Base-by-base conservation (phyloP, 2,329 filamentous ascomycete species). In the Epichloe sp. region DNA sequence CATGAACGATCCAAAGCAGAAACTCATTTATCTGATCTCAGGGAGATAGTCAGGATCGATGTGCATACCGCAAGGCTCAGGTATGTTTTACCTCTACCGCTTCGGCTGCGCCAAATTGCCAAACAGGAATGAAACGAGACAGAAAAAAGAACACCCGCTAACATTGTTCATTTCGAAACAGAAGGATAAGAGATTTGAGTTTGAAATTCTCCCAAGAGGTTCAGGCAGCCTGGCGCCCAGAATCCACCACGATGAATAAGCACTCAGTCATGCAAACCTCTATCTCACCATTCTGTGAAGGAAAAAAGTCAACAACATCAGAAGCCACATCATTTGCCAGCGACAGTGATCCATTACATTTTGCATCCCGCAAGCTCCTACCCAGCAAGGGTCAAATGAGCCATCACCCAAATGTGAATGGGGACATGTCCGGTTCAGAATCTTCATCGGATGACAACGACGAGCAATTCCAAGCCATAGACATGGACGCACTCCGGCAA, bases 401-500 rank as follows among this genome's bases (percentile, higher is more conserved):
- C 51, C 44, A 54, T 17, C 56, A 44, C 34, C 53, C 15, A 10
- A 38, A 37, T 38, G n/a, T 48, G 40, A n/a, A 36, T 5, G 48
- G 12, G 11, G 50, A 60, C 44, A 42, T 44, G 11, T 62, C 63
- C 6, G 51, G 44, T 6, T 57, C 60, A 5, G 59, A 56, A n/a
- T 65, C 63, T 4, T 64, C 65, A 21, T 50, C 48, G n/a, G 42
- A 44, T 37, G 63, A 64, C 19, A 61, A 64, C 5, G 65, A 69
- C 36, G 65, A 68, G 42, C 55, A 62, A 19, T 69, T 68, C 48
- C 56, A 58, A 43, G 55, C 60, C 31, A 67, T 68, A 53, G 62
- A 70, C 52, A 68, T 70, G 65, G 65, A 68, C 3, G 63, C 65
- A 12, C 59, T 71, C 26, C 64, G 63, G 48, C 65, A 68, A 47